These are phyloP conservation scores for Entonaema liquescens DNA, from an alignment of 495 filamentous ascomycete species.

Conservation along the genomic window DNA sequence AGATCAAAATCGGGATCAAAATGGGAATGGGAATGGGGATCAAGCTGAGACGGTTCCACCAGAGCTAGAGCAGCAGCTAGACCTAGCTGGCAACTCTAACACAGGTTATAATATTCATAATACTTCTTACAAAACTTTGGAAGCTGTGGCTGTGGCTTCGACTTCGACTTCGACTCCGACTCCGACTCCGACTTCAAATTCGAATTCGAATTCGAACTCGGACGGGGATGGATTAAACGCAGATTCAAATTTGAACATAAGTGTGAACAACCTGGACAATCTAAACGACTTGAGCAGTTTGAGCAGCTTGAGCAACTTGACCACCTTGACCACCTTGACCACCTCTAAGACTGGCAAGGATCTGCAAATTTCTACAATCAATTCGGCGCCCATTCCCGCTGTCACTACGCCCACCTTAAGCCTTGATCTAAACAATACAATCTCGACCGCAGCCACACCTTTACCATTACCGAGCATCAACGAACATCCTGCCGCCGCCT, in stretches of 20 bases:
- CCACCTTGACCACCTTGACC: conserved; percentile 13
- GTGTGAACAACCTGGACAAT: not conserved
- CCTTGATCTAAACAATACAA: conserved; percentile 14
- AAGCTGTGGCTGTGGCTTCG: not conserved
- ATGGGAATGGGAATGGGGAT: not conserved
- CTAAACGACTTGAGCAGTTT: not conserved
- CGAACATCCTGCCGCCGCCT: conserved; percentile 32
- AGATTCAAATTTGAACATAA: not conserved
- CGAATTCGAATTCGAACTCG: not conserved
- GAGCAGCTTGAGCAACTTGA: not conserved
- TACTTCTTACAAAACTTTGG: not conserved
- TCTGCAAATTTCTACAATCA: conserved; percentile 38
- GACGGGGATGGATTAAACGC: not conserved
- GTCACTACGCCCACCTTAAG: conserved; percentile 13
- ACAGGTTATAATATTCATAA: not conserved
- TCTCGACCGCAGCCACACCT: conserved; percentile 19
- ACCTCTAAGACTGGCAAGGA: conserved; percentile 27
- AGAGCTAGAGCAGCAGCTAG: conserved; percentile 33
- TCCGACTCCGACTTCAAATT: not conserved
- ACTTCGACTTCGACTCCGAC: not conserved
- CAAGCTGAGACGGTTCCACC: conserved; percentile 36
- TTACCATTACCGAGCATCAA: conserved; percentile 42
- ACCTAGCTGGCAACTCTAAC: conserved; percentile 24
- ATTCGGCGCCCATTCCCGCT: conserved; percentile 34
- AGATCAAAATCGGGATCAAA: not conserved